Conservation (phyloP, 257 asterid species). For the Nicotiana attenuata region DNA sequence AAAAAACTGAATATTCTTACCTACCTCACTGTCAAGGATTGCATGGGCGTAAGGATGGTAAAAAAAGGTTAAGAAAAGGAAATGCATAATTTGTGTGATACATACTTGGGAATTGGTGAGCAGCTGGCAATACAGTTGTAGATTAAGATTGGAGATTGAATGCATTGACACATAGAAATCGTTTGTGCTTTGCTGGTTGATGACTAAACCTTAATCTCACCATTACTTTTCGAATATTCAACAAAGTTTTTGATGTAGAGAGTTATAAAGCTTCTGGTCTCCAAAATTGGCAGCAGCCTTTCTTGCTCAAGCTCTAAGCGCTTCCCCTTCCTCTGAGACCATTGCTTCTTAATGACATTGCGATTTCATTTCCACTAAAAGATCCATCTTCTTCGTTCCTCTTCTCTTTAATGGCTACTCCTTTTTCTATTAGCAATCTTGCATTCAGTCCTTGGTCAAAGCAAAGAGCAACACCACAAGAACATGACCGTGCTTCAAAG, state of each 20-base stretch:
- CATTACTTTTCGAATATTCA: slow-evolving; percentile 18
- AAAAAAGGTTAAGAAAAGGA: neutral
- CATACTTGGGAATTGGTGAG: neutral
- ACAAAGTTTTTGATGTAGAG: slow-evolving; percentile 14
- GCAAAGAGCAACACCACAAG: slow-evolving; percentile 25
- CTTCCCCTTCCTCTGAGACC: slow-evolving; percentile 16
- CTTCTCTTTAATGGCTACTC: slow-evolving; percentile 21
- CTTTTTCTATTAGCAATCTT: slow-evolving; percentile 32
- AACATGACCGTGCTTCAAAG: slow-evolving; percentile 18
- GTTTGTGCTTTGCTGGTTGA: neutral
- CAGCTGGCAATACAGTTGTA: neutral
- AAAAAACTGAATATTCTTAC: neutral
- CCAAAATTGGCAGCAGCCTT: slow-evolving; percentile 22
- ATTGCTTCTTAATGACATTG: slow-evolving; percentile 23
- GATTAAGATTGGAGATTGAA: neutral
- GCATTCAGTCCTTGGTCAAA: slow-evolving; percentile 25
- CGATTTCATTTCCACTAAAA: slow-evolving; percentile 19
- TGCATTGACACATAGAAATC: neutral
- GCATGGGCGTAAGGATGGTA: neutral
- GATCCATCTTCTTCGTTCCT: slow-evolving; percentile 29
- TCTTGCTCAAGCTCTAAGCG: slow-evolving; percentile 6
- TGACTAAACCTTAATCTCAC: neutral
- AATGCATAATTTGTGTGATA: neutral
- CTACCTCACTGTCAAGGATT: neutral
- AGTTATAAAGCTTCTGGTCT: slow-evolving; percentile 6